Percentiles rank a stretch among this genome's conserved stretches.
phyloP scores from a whole-genome alignment of 352 stramenopile genomes.

The Pythium periplocum region DNA sequence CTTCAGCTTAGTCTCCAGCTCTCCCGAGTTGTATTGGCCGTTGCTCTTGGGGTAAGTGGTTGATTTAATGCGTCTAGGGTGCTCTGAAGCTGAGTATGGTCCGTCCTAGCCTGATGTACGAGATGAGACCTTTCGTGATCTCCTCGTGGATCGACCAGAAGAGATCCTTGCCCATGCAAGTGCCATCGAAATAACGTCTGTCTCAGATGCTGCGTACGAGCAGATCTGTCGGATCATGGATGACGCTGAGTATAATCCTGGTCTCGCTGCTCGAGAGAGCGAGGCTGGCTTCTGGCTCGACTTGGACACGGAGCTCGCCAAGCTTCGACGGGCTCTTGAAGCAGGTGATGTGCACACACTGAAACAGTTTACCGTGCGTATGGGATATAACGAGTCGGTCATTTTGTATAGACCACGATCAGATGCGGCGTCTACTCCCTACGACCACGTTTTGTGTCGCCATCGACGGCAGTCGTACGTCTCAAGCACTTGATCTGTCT shows the following conservation, averaged over 20 bases:
- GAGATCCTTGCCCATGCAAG: conserved; percentile 27
- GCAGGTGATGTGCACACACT: conserved; percentile 9
- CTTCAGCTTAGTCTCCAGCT: conserved; percentile 45
- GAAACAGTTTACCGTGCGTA: neutral
- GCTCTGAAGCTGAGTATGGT: neutral
- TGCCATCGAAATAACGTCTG: conserved; percentile 16
- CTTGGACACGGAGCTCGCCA: conserved; percentile 29
- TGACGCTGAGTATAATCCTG: conserved; percentile 48
- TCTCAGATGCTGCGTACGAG: conserved; percentile 36
- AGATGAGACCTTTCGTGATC: conserved; percentile 42
- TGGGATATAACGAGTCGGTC: conserved; percentile 1
- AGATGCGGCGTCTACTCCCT: conserved; percentile 31
- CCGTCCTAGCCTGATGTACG: conserved; percentile 6
- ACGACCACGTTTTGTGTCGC: conserved; percentile 45
- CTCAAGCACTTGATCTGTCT: too few species aligned
- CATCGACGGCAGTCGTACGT: conserved; percentile 67
- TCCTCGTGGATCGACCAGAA: conserved; percentile 34
- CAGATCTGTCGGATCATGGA: conserved; percentile 43
- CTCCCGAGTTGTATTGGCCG: conserved; percentile 20
- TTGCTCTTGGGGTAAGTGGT: conserved; percentile 3
- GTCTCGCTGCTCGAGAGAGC: conserved; percentile 46
- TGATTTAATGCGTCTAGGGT: neutral
- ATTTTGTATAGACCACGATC: conserved; percentile 26
- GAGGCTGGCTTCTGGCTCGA: conserved; percentile 63
- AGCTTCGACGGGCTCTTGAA: conserved; percentile 30